Percentiles rank a stretch among this genome's conserved stretches.
Evolutionary conservation across 1,139 yeast species (phyloP).

Genomic region (Saccharomyces pastorianus): DNA sequence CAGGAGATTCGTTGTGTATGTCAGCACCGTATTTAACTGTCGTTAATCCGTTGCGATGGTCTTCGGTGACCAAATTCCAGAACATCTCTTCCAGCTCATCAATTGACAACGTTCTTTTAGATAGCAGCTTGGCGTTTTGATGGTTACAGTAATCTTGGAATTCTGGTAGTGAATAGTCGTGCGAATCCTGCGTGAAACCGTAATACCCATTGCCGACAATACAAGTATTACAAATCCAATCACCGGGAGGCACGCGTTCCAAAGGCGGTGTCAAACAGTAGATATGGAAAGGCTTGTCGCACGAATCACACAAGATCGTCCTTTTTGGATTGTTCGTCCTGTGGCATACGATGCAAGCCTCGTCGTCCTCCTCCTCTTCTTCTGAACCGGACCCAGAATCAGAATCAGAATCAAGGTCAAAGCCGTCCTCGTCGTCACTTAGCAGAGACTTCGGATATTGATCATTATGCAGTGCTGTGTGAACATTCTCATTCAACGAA

Average conservation of each 20-base stretch:
- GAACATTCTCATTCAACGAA: constrained; percentile 16
- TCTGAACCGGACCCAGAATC: constrained; percentile 10
- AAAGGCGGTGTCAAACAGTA: constrained; percentile 53
- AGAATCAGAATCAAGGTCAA: constrained; percentile 20
- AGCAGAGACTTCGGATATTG: constrained; percentile 29
- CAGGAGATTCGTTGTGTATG: constrained; percentile 52
- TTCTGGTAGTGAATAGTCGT: constrained; percentile 49
- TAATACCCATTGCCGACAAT: constrained; percentile 81
- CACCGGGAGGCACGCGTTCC: constrained; percentile 2
- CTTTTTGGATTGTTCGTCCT: constrained; percentile 41
- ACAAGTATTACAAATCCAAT: constrained; percentile 78
- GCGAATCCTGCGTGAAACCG: constrained; percentile 72
- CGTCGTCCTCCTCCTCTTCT: constrained; percentile 27
- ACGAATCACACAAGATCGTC: constrained; percentile 62
- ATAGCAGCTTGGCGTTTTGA: constrained; percentile 15
- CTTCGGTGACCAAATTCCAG: constrained; percentile 40
- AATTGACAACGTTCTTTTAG: constrained; percentile 28
- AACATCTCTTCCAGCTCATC: constrained; percentile 47
- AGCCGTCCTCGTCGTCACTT: constrained; percentile 33
- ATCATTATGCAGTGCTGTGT: constrained; percentile 18
- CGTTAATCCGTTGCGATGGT: constrained; percentile 40
- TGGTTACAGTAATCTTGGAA: constrained; percentile 42
- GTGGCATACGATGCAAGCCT: constrained; percentile 47
- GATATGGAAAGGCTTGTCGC: constrained; percentile 61
- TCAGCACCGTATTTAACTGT: constrained; percentile 74